These are phyloP conservation scores for Quercus gilva DNA, from an alignment of 306 rosid species.

Conservation along the genomic window DNA sequence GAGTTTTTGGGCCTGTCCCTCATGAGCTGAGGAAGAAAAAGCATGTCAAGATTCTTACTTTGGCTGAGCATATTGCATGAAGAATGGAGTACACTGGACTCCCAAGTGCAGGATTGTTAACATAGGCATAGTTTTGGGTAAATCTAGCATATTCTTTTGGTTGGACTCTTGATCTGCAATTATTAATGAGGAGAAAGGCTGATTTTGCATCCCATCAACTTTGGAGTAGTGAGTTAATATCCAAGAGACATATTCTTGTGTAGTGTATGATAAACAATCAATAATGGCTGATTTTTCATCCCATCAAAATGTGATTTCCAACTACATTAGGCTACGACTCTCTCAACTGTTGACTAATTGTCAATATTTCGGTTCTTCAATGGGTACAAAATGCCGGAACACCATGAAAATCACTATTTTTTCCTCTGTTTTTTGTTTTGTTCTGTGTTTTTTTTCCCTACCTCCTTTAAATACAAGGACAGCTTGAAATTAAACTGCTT, in stretches of 20 bases:
- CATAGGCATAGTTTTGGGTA: not conserved
- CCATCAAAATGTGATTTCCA: too few relatives aligned
- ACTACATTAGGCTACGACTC: too few relatives aligned
- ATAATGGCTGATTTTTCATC: too few relatives aligned
- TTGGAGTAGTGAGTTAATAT: not conserved
- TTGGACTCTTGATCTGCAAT: not conserved
- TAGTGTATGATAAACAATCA: too few relatives aligned
- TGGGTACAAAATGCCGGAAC: too few relatives aligned
- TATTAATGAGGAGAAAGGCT: not conserved
- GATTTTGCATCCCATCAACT: not conserved
- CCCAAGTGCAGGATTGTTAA: not conserved
- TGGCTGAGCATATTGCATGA: slow-evolving; percentile 79
- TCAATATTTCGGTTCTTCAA: too few relatives aligned
- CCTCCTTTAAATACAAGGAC: too few relatives aligned
- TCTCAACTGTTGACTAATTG: too few relatives aligned
- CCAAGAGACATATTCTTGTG: not conserved
- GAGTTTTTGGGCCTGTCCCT: slow-evolving; percentile 92
- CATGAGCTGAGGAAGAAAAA: slow-evolving; percentile 84
- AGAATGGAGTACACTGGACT: not conserved
- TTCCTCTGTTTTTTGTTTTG: too few relatives aligned
- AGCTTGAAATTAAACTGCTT: too few relatives aligned
- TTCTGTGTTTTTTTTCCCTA: too few relatives aligned
- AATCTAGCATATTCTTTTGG: not conserved
- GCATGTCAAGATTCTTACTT: slow-evolving; percentile 87
- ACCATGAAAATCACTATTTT: too few relatives aligned